phyloP scores from a whole-genome alignment of 2,329 filamentous ascomycete species.

The Botryotinia convoluta region DNA sequence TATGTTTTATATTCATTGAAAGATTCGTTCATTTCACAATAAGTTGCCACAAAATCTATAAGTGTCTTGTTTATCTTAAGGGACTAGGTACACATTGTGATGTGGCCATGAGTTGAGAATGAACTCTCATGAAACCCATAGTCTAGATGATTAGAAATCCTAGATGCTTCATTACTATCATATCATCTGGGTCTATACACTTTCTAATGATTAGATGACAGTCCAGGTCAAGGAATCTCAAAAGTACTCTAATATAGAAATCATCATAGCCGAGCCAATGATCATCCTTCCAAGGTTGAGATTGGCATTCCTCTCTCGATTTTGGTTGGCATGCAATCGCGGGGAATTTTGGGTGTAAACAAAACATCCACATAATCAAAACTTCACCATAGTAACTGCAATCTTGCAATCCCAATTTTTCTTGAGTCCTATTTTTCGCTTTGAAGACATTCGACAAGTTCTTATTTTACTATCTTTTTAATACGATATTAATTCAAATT shows the following conservation, averaged over 20 bases:
- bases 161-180: neutral
- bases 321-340: neutral
- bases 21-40: neutral
- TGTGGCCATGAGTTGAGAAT: neutral
- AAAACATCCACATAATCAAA: constrained; percentile 19
- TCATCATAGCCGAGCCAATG: neutral
- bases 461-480: neutral
- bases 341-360: constrained; percentile 19
- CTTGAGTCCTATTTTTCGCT: neutral
- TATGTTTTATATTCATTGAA: neutral
- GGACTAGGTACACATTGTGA: neutral
- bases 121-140: neutral
- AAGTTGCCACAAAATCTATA: neutral
- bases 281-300: neutral
- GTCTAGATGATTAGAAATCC: neutral
- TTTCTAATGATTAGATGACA: neutral
- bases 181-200: neutral
- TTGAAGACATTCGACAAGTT: neutral
- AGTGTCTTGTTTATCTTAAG: neutral
- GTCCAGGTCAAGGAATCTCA: neutral
- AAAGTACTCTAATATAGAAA: neutral
- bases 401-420: neutral
- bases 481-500: neutral
- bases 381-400: neutral
- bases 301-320: constrained; percentile 15